Base-by-base conservation (phyloP, 805 yeast species). In the Metschnikowia bowlesiae region DNA sequence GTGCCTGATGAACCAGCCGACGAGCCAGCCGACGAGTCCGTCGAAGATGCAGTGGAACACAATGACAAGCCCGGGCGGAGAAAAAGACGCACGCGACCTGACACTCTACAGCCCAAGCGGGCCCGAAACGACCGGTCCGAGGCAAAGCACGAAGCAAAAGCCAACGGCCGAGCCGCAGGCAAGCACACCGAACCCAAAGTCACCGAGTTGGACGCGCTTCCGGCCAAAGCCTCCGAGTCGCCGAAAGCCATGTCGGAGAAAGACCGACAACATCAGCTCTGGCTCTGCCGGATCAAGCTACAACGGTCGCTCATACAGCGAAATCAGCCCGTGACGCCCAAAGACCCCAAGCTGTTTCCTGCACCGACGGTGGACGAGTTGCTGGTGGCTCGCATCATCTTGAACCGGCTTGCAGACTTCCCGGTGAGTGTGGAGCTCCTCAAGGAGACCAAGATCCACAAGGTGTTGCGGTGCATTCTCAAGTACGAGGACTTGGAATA, bases 231-330 rank as follows among this genome's bases (percentile, higher is more conserved):
- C 22, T 22, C 16, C 31, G 35, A 42, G 8, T 46, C 46, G 6
- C 32, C 52, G 44, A 32, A 49, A 30, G 55, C 57, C 16, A 46
- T 54, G 44, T 61, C 69, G 8, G 73, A 70, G 14, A 74, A 72
- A 39, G 79, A 74, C 49, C 69, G 68, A 53, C 70, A 70, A 47
- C 75, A 73, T 44, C 77, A 73, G 57, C 64, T 75, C 46, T 74
- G 78, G 78, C 63, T 70, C 6, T 76, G 80, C 55, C 68, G 83
- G 35, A 72, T 73, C 42, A 72, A 69, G 52, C 67, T 79, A 40
- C 83, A 79, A 62, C 66, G 75, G 56, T 71, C 80, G 8, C 64
- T 79, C 29, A 67, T 79, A 43, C 81, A 78, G 57, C 56, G 82
- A 58, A 66, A 65, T 44, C 73, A 68, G 51, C 71, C 74, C 6